Conservation (phyloP, 257 asterid species). For the Striga asiatica region DNA sequence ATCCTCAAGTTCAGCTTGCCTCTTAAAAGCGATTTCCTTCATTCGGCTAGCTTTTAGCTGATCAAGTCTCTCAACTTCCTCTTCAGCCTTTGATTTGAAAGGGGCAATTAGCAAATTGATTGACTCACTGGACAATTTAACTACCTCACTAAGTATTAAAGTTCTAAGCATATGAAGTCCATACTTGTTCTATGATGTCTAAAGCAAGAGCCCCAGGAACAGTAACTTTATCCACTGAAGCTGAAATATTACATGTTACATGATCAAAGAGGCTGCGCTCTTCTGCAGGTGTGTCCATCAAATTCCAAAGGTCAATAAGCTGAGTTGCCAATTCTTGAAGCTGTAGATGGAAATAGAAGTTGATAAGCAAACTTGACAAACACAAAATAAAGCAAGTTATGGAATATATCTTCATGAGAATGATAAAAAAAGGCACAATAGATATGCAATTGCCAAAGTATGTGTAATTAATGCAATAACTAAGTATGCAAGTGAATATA, state of each 20-base stretch:
- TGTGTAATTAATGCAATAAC: no score
- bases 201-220: constrained; percentile 82
- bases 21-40: constrained; percentile 95
- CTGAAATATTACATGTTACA: constrained; percentile 64
- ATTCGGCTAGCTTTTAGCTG: constrained; percentile 85
- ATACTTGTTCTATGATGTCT: constrained; percentile 82
- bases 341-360: constrained; percentile 33
- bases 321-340: constrained; percentile 92
- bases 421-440: neutral
- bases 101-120: no score
- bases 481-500: neutral
- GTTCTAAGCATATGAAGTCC: neutral
- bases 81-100: constrained; percentile 53
- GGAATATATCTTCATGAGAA: neutral
- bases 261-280: constrained; percentile 58
- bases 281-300: constrained; percentile 88
- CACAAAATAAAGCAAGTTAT: neutral
- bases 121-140: constrained; percentile 5
- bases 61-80: constrained; percentile 96
- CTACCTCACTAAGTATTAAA: no score
- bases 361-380: neutral
- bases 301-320: constrained; percentile 92
- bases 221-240: constrained; percentile 78
- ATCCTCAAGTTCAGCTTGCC: constrained; percentile 83
- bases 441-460: constrained; percentile 3